Conservation (phyloP, 2,329 filamentous ascomycete genomes). For the Penicillium sp. region DNA sequence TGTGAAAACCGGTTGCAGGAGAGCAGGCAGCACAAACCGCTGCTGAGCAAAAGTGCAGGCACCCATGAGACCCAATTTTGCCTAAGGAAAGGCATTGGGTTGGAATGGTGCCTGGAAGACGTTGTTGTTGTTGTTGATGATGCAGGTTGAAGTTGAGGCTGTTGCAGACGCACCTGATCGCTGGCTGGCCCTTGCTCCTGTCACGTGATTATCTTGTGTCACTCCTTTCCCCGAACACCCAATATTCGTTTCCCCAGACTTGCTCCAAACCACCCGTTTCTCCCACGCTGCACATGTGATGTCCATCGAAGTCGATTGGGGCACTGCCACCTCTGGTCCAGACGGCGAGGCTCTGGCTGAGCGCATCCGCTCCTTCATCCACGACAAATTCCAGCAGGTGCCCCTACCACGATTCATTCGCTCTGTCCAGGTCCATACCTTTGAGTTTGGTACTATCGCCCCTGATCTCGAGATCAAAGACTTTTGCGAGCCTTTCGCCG, state of each 20-base stretch:
- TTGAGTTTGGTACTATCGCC: constrained; percentile 83
- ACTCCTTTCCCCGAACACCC: neutral
- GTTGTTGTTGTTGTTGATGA: constrained; percentile 11
- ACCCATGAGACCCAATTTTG: neutral
- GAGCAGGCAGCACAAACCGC: constrained; percentile 6
- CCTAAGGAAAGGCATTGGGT: neutral
- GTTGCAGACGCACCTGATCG: neutral
- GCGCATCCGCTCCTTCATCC: constrained; percentile 88
- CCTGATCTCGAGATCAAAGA: constrained; percentile 93
- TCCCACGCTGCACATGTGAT: constrained; percentile 57
- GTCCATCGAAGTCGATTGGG: constrained; percentile 99
- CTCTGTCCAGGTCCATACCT: constrained; percentile 90
- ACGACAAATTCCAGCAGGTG: constrained; percentile 93
- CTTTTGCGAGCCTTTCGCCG: constrained; percentile 90
- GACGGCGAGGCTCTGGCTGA: constrained; percentile 86
- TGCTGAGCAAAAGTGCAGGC: neutral
- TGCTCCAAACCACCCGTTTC: neutral
- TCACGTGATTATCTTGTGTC: constrained; percentile 5
- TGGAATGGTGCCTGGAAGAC: neutral
- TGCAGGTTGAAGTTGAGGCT: constrained; percentile 15
- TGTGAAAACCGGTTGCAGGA: constrained; percentile 16
- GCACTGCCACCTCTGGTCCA: constrained; percentile 83
- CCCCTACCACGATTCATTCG: constrained; percentile 94
- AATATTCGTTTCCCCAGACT: neutral
- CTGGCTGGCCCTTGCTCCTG: constrained; percentile 5